Conservation (phyloP, 108 stramenopile species). For the Pseudonitzschia delicatissima region DNA sequence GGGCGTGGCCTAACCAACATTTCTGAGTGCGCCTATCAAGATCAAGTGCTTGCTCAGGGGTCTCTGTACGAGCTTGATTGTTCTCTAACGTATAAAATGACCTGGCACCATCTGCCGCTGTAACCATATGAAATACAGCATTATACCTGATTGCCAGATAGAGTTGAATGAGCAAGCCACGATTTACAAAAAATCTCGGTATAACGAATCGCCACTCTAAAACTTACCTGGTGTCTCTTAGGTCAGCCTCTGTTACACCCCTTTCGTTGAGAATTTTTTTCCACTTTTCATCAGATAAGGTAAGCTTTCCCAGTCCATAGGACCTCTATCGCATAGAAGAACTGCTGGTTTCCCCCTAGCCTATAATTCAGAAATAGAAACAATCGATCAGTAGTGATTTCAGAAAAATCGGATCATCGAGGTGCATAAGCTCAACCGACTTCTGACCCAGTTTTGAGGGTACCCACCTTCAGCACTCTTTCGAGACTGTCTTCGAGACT, state of each 20-base stretch:
- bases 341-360: constrained; percentile 81
- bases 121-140: constrained; percentile 92
- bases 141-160: constrained; percentile 76
- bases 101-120: constrained; percentile 90
- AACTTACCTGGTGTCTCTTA: constrained; percentile 53
- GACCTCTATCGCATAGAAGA: constrained; percentile 90
- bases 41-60: constrained; percentile 65
- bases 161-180: not conserved
- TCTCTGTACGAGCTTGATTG: constrained; percentile 86
- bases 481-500: constrained; percentile 86
- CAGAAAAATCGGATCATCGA: no score
- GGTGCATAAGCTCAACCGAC: no score
- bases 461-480: constrained; percentile 49
- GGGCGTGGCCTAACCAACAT: constrained; percentile 85
- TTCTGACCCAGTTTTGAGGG: no score
- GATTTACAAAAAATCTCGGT: no score
- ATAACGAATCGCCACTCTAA: not conserved
- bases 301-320: constrained; percentile 93
- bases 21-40: constrained; percentile 75
- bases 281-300: constrained; percentile 76
- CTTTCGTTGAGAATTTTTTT: constrained; percentile 48
- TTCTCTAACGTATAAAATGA: constrained; percentile 88
- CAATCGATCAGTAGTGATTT: no score
- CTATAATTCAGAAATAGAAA: not conserved
- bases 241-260: constrained; percentile 49